Evolutionary conservation across 176 grass and related monocot species (phyloP).

Genomic region (Ananas comosus): DNA sequence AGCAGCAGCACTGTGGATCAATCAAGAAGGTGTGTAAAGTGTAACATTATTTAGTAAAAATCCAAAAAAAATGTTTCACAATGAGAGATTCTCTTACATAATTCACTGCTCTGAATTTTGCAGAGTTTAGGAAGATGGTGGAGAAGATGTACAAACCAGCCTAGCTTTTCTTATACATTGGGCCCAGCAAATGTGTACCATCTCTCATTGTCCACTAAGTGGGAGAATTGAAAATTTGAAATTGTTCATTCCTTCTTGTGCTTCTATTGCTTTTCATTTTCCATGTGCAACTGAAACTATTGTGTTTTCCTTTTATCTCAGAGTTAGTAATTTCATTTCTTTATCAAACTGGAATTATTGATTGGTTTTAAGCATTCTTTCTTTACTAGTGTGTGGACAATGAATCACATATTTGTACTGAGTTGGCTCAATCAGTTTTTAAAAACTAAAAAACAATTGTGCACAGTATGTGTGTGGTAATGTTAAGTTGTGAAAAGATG

Average conservation of each 20-base stretch:
- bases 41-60: not conserved
- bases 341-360: not conserved
- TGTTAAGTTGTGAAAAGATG: too few relatives aligned
- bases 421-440: too few relatives aligned
- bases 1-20: constrained; percentile 71
- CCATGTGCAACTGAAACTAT: not conserved
- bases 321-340: not conserved
- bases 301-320: not conserved
- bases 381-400: too few relatives aligned
- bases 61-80: not conserved
- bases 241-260: not conserved
- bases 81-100: not conserved
- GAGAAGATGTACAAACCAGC: constrained; percentile 73
- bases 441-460: too few relatives aligned
- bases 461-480: too few relatives aligned
- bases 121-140: constrained; percentile 96
- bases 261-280: not conserved
- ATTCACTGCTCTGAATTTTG: constrained; percentile 4
- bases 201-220: not conserved
- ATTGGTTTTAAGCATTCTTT: too few relatives aligned
- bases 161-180: constrained; percentile 1
- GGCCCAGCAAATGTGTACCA: not conserved
- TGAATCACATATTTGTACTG: too few relatives aligned
- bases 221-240: constrained; percentile 3
- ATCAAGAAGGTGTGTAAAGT: constrained; percentile 58